phyloP scores from a whole-genome alignment of 768 basidiomycete genomes.

The Scleroderma bovista region DNA sequence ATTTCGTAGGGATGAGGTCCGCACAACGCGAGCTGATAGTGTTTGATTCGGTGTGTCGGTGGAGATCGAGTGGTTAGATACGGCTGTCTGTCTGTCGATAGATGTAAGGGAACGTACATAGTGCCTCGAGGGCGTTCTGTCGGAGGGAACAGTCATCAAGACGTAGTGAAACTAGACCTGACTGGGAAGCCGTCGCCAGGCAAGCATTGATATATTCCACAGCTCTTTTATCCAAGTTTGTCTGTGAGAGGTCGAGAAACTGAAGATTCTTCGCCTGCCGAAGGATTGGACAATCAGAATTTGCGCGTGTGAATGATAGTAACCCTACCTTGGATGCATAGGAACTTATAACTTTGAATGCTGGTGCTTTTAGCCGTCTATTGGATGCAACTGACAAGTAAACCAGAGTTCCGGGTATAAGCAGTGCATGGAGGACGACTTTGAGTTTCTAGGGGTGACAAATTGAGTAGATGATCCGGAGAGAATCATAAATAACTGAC shows the following conservation, averaged over 20 bases:
- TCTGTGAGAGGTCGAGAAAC: slow-evolving; percentile 90
- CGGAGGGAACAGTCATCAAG: slow-evolving; percentile 83
- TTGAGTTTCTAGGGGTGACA: slow-evolving; percentile 59
- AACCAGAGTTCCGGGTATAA: slow-evolving; percentile 76
- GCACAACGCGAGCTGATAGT: slow-evolving; percentile 72
- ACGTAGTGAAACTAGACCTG: slow-evolving; percentile 68
- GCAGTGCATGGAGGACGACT: slow-evolving; percentile 82
- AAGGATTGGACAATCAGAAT: not conserved
- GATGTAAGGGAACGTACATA: slow-evolving; percentile 51
- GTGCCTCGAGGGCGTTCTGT: slow-evolving; percentile 66
- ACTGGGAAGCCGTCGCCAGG: slow-evolving; percentile 36
- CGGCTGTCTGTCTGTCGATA: not conserved
- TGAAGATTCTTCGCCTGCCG: slow-evolving; percentile 66
- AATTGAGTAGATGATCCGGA: not conserved
- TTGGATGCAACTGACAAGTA: slow-evolving; percentile 87
- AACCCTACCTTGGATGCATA: slow-evolving; percentile 64
- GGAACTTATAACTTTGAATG: slow-evolving; percentile 75
- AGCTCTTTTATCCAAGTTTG: slow-evolving; percentile 74
- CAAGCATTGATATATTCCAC: slow-evolving; percentile 77
- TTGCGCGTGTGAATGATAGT: not conserved
- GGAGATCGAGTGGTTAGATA: not conserved
- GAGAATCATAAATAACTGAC: slow-evolving; percentile 34
- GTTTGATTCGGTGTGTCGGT: not conserved
- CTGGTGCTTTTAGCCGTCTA: slow-evolving; percentile 65
- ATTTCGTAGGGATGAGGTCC: slow-evolving; percentile 78